Base-by-base conservation (phyloP, 192 early-diverging fungal species). In the Gonapodya prolifera region DNA sequence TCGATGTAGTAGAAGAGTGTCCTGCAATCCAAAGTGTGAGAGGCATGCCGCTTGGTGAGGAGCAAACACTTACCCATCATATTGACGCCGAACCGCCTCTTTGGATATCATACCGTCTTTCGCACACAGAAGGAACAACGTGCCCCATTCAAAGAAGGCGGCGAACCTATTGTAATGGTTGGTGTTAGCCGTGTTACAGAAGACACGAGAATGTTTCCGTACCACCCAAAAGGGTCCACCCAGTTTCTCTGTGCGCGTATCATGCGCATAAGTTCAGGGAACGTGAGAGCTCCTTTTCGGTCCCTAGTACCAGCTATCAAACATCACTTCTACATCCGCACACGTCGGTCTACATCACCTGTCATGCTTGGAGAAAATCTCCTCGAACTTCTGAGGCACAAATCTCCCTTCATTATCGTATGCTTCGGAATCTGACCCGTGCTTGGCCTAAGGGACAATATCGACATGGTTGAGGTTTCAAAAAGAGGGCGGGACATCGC, bases 381-480 rank as follows among this genome's bases (percentile, higher is more conserved):
- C 83, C 78, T 88, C 87, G 70, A 88, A 88, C 33, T 79, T 78
- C 79, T 87, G 79, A 0, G 87, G 84, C 45, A 87, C 31, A 31
- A 74, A 74, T 8, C n/a, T 16, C 31, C 23, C 83, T 32, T 83
- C 83, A 0, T 78, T 78, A 75, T 87, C 86, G 70, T 83, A 85
- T 13, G 78, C 79, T 34, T 82, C 85, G 2, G 83, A 77, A 75
- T 87, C 86, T 45, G 80, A 82, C 0, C 87, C 87, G 75, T 88
- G 87, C 77, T 86, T 87, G 77, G 78, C 77, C n/a, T n/a, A n/a
- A n/a, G n/a, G n/a, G n/a, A n/a, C n/a, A n/a, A n/a, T n/a, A n/a
- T n/a, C n/a, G n/a, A n/a, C n/a, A n/a, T n/a, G n/a, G n/a, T n/a
- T n/a, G n/a, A n/a, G n/a, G n/a, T n/a, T n/a, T n/a, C n/a, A n/a